These are phyloP conservation scores for Apium graveolens DNA, from an alignment of 129 eudicot genomes.

Conservation along the genomic window DNA sequence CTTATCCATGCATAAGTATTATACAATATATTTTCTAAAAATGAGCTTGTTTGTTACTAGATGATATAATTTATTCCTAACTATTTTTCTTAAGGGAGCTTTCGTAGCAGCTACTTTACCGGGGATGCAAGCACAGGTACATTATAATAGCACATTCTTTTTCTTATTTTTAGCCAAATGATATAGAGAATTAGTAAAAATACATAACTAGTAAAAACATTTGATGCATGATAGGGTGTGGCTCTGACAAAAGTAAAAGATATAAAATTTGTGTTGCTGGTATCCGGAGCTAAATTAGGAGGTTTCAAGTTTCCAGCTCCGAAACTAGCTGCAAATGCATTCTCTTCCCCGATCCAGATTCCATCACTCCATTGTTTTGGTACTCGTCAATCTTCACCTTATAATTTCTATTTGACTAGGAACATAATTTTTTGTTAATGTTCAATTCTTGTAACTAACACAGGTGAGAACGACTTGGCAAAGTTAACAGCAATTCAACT, in stretches of 20 bases:
- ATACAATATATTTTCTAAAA: too few relatives aligned
- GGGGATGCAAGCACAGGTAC: neutral
- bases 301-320: neutral
- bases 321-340: neutral
- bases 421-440: neutral
- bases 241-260: neutral
- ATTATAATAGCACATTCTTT: neutral
- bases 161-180: neutral
- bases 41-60: too few relatives aligned
- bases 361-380: slow-evolving; percentile 8
- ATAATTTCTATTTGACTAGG: neutral
- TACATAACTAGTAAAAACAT: too few relatives aligned
- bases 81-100: neutral
- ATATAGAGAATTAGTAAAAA: neutral
- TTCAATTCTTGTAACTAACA: too few relatives aligned
- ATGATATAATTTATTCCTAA: too few relatives aligned
- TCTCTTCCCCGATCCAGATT: slow-evolving; percentile 3
- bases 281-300: slow-evolving; percentile 3
- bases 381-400: neutral
- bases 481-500: neutral
- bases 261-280: slow-evolving; percentile 2
- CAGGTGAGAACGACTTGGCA: neutral
- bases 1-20: too few relatives aligned
- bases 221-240: neutral
- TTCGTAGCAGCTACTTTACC: neutral